These are phyloP conservation scores for Axilococcus clingmanii DNA, from an alignment of 139 green algal species.

Conservation along the genomic window DNA sequence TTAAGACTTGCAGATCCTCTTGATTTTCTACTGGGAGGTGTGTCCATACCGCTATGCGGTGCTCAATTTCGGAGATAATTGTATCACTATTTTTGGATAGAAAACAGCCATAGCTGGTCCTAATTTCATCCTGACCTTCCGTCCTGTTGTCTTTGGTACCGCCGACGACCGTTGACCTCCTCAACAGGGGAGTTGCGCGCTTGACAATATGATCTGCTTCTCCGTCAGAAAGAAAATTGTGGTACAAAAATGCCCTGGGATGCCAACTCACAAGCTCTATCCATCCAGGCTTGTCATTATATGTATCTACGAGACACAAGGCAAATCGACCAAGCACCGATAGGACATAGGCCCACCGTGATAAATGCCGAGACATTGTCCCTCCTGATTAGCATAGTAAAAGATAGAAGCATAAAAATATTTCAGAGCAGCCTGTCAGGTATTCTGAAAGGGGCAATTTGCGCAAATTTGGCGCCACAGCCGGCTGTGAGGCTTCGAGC, in stretches of 20 bases:
- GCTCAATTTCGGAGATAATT: slow-evolving; percentile 44
- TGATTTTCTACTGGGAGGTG: slow-evolving; percentile 42
- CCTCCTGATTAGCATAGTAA: too few species aligned
- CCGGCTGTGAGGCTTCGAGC: too few species aligned
- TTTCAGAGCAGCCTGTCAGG: too few species aligned
- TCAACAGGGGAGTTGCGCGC: slow-evolving; percentile 20
- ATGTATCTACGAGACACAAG: too few species aligned
- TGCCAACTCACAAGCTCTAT: slow-evolving; percentile 32
- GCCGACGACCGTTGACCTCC: slow-evolving; percentile 43
- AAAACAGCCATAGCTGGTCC: slow-evolving; percentile 46
- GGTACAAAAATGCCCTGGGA: slow-evolving; percentile 31
- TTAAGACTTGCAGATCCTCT: slow-evolving; percentile 61
- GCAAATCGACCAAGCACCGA: too few species aligned
- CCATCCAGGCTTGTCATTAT: slow-evolving; percentile 5
- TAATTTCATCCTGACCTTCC: slow-evolving; percentile 16
- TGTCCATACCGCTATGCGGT: slow-evolving; percentile 52
- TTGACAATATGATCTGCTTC: slow-evolving; percentile 35
- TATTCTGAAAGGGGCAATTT: too few species aligned
- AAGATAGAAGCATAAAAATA: too few species aligned
- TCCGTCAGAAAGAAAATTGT: slow-evolving; percentile 31
- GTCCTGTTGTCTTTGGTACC: slow-evolving; percentile 11
- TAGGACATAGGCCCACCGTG: too few species aligned
- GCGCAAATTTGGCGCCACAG: too few species aligned
- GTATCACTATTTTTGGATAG: slow-evolving; percentile 40
- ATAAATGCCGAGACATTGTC: too few species aligned